A percentile compares a stretch with the other conserved stretches of the same genome.
Conservation (phyloP, 2,329 filamentous ascomycete species). For the Endoconidiophora polonica region DNA sequence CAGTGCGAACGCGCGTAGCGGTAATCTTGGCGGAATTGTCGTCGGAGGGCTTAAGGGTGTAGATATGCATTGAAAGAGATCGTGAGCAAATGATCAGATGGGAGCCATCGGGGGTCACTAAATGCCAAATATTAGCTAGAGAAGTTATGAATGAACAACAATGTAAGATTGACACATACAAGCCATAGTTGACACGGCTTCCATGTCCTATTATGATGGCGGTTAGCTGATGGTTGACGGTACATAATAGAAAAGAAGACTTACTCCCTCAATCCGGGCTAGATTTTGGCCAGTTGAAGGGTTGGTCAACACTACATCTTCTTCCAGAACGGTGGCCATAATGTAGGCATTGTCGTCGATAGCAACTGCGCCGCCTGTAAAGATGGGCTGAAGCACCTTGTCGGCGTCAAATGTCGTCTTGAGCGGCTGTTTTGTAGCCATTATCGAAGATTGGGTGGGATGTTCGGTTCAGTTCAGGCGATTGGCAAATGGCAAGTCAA, state of each 20-base stretch:
- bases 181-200: constrained; percentile 59
- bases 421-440: constrained; percentile 45
- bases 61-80: constrained; percentile 92
- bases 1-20: constrained; percentile 53
- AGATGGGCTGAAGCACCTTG: constrained; percentile 78
- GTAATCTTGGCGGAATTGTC: constrained; percentile 39
- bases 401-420: constrained; percentile 83
- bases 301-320: constrained; percentile 79
- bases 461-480: neutral
- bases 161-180: constrained; percentile 24
- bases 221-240: constrained; percentile 14
- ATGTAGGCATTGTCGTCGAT: constrained; percentile 68
- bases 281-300: constrained; percentile 68
- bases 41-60: constrained; percentile 46
- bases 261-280: constrained; percentile 71
- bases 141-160: constrained; percentile 12
- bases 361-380: constrained; percentile 76
- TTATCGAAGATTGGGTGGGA: constrained; percentile 18
- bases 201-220: constrained; percentile 44
- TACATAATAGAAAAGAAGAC: constrained; percentile 12
- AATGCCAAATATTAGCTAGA: neutral
- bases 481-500: neutral
- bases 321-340: constrained; percentile 75
- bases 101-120: constrained; percentile 74
- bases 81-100: constrained; percentile 85